Percentiles rank a stretch among this genome's conserved stretches.
These are phyloP conservation scores for Erythrobasidium yunnanense DNA, from an alignment of 768 basidiomycete genomes.

Conservation along the genomic window DNA sequence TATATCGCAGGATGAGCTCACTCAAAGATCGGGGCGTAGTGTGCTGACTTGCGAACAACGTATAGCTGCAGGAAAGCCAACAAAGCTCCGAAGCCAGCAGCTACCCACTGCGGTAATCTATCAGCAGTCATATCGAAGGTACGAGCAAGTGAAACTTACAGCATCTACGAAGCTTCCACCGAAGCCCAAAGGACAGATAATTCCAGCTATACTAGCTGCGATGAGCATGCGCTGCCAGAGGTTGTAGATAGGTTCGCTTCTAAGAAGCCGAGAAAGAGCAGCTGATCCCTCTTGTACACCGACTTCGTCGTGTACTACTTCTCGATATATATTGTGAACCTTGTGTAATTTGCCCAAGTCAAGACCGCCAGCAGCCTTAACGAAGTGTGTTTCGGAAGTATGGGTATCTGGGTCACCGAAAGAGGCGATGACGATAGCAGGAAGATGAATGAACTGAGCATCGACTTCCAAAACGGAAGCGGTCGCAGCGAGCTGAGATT, in stretches of 20 bases:
- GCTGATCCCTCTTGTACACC: conserved; percentile 65
- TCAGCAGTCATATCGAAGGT: neutral
- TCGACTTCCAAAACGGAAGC: conserved; percentile 80
- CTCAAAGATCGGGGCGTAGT: conserved; percentile 90
- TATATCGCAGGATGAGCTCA: conserved; percentile 46
- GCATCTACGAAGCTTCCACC: conserved; percentile 52
- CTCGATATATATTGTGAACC: conserved; percentile 71
- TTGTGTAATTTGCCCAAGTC: conserved; percentile 74
- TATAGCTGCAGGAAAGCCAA: conserved; percentile 61
- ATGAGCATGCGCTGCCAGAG: conserved; percentile 54
- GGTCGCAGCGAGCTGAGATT: conserved; percentile 78
- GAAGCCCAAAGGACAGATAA: conserved; percentile 64
- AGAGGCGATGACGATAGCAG: conserved; percentile 61
- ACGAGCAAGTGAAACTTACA: conserved; percentile 52
- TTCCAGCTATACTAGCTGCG: conserved; percentile 58
- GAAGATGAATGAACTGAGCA: conserved; percentile 66
- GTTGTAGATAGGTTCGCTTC: conserved; percentile 56
- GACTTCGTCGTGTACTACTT: conserved; percentile 83
- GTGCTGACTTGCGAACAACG: conserved; percentile 61
- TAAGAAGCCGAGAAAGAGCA: conserved; percentile 55
- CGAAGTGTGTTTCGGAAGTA: conserved; percentile 69
- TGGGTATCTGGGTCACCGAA: conserved; percentile 71
- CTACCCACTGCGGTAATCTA: conserved; percentile 48
- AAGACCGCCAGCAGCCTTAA: conserved; percentile 61
- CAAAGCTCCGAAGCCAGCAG: conserved; percentile 58